Base-by-base conservation (phyloP, 1,139 yeast species). In the Geotrichum candidum region DNA sequence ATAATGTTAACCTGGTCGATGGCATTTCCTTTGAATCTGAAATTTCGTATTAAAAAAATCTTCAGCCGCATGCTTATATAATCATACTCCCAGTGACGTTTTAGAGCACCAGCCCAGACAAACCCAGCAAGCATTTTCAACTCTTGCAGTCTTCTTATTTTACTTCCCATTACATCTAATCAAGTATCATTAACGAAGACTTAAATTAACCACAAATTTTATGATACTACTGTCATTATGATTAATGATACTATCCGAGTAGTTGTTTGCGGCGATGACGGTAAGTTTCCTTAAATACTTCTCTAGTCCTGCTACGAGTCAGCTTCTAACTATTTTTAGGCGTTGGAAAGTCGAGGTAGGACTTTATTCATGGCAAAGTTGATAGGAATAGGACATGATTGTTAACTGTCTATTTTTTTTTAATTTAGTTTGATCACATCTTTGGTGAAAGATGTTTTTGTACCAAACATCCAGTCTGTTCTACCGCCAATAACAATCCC, bases 191-290 rank as follows among this genome's bases (percentile, higher is more conserved):
- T 13, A 38, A 15, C n/a, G n/a, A 4, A 15, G 3, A 15, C 48
- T 3, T 7, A 41, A 41, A n/a, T 41, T 41, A n/a, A 41, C 5
- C 9, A 15, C n/a, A 5, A 41, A 15, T 23, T n/a, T 23, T n/a
- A 41, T 41, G 18, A 41, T 41, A n/a, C 9, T 41, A 41, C n/a
- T n/a, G 15, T 6, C 25, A 38, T 27, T 23, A 68, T 68, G 69
- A 61, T 64, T 27, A 67, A 67, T 63, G 72, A 75, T 57, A 63
- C 84, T 1, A 80, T 89, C 51, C 72, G 95, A 63, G 86, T 94
- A 1, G 96, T 90, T 1, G 87, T 94, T 0, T 91, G 97, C 73
- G 99, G 99, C n/a, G 99, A 94, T 74, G 96, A 90, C 65, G 89
- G 84, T 67, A 61, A 52, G 73, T 65, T 4, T 31, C n/a, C 13